These are phyloP conservation scores for Neurospora sp. DNA, from an alignment of 495 filamentous ascomycete species.

Conservation along the genomic window DNA sequence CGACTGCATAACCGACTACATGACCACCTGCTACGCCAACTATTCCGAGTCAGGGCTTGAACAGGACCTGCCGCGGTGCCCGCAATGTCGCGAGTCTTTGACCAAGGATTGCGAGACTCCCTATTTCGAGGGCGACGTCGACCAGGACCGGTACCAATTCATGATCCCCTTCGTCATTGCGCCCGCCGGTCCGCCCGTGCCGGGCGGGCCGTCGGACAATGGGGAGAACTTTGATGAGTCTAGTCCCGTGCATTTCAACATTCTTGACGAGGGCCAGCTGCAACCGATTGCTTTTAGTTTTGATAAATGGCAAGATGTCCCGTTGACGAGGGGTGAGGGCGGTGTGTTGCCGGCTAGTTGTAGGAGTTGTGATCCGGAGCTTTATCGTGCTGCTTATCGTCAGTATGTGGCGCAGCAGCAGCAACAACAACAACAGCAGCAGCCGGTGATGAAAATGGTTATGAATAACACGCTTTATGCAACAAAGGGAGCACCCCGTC, in stretches of 20 bases:
- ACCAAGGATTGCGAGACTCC: neutral
- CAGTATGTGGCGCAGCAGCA: neutral
- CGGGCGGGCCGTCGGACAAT: neutral
- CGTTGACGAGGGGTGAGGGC: neutral
- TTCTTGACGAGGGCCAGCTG: neutral
- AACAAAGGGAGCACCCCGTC: neutral
- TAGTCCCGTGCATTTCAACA: neutral
- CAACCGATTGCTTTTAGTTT: neutral
- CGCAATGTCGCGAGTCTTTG: neutral
- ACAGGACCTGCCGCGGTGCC: neutral
- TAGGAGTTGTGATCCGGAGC: neutral
- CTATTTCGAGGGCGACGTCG: neutral
- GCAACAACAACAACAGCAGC: neutral
- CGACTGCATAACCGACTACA: neutral
- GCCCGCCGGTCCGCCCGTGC: neutral
- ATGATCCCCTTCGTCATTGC: neutral
- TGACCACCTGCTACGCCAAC: neutral
- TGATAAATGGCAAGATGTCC: neutral
- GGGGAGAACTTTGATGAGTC: neutral
- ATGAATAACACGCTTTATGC: neutral
- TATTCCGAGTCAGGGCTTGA: neutral
- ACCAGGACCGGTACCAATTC: neutral
- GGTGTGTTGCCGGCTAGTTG: neutral
- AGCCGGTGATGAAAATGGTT: neutral
- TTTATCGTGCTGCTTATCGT: neutral